Evolutionary conservation across 306 rosid genomes (phyloP), one percentile per base, ranked within the genome.

Genomic region (Arachis hypogaea): DNA sequence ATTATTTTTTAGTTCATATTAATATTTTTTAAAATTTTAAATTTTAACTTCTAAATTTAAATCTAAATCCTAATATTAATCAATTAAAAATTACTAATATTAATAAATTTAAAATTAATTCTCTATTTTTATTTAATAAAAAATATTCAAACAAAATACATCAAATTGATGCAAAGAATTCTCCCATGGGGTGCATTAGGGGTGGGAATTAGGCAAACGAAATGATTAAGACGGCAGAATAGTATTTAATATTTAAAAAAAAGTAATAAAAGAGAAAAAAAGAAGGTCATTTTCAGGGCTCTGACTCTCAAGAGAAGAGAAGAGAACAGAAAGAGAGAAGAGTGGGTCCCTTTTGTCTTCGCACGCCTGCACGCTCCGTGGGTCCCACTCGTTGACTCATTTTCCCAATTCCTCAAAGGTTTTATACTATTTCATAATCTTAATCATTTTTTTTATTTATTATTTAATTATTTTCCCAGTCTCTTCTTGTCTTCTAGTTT

Each of bases 321-420:
- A 66, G 78, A 64, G 52, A 4, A 38, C 44, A 55, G 44, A 59
- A 14, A 6, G 63, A 43, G 29, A 41, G 72, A 14, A 0, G 7
- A 9, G 59, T 82, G 82, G 92, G 87, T 9, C 93, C 92, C 72
- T 38, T 3, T 3, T 82, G 89, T 83, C 67, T 3, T 77, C 77
- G 89, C 97, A 89, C 96, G 97, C 98, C 82, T 89, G 97, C 96
- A 86, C 96, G 96, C 93, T 79, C 66, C 49, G 68, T 84, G 88
- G 92, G 75, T 78, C 96, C 92, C 71, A 79, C 83, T 29, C 75
- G 88, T 87, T 87, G 85, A 88, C 90, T 6, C 74, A 18, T 49
- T 1, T 46, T 29, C 40, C 58, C 5, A 16, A 9, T 7, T 67
- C 51, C 50, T 80, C 80, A 68, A 56, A 59, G 38, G 63, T 72